Conservation (phyloP, 129 eudicot genomes). For the Calendula officinalis region DNA sequence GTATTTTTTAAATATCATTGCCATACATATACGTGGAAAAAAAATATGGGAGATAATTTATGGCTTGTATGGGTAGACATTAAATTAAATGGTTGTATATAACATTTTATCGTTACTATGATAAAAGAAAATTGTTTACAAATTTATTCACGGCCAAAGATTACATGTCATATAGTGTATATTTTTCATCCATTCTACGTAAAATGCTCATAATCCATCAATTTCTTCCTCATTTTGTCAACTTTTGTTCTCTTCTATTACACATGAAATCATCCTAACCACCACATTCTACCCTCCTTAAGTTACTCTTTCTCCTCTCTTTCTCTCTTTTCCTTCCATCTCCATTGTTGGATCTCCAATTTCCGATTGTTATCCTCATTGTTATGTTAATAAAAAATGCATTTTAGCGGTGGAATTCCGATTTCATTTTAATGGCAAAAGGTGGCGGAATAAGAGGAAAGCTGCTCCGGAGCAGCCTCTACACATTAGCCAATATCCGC, state of each 20-base stretch:
- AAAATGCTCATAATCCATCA: conserved; percentile 22
- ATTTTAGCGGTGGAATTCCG: not conserved
- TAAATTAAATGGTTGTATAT: too few relatives aligned
- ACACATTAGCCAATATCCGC: conserved; percentile 51
- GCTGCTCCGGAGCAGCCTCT: conserved; percentile 60
- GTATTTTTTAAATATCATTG: too few relatives aligned
- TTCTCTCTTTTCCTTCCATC: not conserved
- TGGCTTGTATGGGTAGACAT: too few relatives aligned
- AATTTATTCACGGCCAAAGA: too few relatives aligned
- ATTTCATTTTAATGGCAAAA: conserved; percentile 30
- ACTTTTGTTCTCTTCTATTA: conserved; percentile 13
- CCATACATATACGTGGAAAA: too few relatives aligned
- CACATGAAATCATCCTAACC: conserved; percentile 26
- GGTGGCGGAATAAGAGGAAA: conserved; percentile 45
- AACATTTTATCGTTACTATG: too few relatives aligned
- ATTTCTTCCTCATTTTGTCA: not conserved
- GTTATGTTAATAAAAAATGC: conserved; percentile 5
- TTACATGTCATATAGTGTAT: too few relatives aligned
- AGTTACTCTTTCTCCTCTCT: not conserved
- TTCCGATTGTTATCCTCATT: not conserved
- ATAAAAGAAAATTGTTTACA: too few relatives aligned
- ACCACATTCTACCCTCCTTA: conserved; percentile 9
- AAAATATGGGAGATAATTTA: too few relatives aligned
- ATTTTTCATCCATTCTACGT: not conserved
- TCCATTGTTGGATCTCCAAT: conserved; percentile 15